Evolutionary conservation across 1,284 basidiomycete genomes (phyloP).

Genomic region (Tilletia caries): DNA sequence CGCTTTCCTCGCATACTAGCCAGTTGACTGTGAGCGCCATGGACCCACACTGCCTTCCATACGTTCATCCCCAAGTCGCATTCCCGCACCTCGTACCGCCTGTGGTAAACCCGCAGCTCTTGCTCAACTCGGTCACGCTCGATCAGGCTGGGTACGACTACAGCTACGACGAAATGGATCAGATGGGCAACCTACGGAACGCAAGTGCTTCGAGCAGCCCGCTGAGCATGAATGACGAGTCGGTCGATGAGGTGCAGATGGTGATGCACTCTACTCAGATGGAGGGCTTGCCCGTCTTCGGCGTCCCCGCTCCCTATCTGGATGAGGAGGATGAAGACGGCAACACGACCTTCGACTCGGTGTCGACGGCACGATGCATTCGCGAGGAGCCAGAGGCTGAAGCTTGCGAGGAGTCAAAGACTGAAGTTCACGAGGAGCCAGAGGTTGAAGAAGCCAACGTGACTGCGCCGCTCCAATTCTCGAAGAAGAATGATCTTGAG

Average conservation of each 20-base stretch:
- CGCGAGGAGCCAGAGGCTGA: constrained; percentile 15
- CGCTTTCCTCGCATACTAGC: background rate
- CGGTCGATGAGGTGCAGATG: constrained; percentile 43
- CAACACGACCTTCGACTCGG: constrained; percentile 14
- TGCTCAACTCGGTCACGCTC: constrained; percentile 25
- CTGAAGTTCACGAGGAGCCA: constrained; percentile 2
- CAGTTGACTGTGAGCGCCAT: constrained; percentile 11
- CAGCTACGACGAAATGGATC: constrained; percentile 24
- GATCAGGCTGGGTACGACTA: constrained; percentile 41
- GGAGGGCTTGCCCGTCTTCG: constrained; percentile 19
- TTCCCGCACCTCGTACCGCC: constrained; percentile 15
- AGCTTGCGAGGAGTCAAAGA: too few relatives aligned
- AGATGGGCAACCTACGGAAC: background rate
- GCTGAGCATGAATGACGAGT: constrained; percentile 41
- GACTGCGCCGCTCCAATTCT: too few relatives aligned
- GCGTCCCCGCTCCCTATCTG: background rate
- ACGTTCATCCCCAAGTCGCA: constrained; percentile 24
- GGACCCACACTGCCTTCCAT: constrained; percentile 26
- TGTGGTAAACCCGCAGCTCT: constrained; percentile 6
- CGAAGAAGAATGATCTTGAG: too few relatives aligned
- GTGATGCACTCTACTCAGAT: constrained; percentile 38
- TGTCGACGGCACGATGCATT: constrained; percentile 13
- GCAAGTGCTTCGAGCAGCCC: background rate
- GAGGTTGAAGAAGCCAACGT: background rate
- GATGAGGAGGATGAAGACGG: constrained; percentile 6